Conservation (phyloP, 164 flowering plant species). For the Echeveria elegans region DNA sequence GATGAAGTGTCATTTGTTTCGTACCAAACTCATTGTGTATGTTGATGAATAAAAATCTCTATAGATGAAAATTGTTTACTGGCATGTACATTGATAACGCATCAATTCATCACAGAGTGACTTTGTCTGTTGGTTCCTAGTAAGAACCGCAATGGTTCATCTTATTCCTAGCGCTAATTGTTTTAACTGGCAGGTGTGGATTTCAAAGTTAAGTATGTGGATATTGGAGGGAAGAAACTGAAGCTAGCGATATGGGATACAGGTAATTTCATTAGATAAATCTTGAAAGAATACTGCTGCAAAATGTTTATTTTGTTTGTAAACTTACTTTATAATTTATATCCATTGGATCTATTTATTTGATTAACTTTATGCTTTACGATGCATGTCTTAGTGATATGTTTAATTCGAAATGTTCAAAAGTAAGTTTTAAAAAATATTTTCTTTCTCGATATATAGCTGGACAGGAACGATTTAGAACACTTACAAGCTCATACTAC, state of each 20-base stretch:
- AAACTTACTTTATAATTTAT: background rate
- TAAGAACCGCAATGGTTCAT: background rate
- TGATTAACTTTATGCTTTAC: background rate
- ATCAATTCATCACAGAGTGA: background rate
- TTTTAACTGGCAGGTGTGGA: conserved; percentile 59
- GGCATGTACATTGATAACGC: background rate
- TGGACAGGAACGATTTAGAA: conserved; percentile 52
- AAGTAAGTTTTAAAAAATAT: background rate
- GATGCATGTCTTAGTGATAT: background rate
- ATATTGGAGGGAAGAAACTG: conserved; percentile 66
- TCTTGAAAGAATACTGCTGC: background rate
- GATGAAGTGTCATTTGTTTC: background rate
- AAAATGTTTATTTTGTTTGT: background rate
- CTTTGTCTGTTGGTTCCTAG: background rate
- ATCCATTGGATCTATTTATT: background rate
- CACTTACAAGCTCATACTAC: conserved; percentile 39
- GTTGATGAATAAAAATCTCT: background rate
- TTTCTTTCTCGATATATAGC: conserved; percentile 33
- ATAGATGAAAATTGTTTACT: background rate
- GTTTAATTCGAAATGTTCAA: background rate
- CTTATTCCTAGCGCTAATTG: background rate
- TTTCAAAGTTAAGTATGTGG: conserved; percentile 74
- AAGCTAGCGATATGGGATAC: conserved; percentile 95
- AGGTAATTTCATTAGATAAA: conserved; percentile 24
- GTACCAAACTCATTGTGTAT: background rate